Evolutionary conservation across 2,329 filamentous ascomycete species (phyloP).

Genomic region (Apiospora marii): DNA sequence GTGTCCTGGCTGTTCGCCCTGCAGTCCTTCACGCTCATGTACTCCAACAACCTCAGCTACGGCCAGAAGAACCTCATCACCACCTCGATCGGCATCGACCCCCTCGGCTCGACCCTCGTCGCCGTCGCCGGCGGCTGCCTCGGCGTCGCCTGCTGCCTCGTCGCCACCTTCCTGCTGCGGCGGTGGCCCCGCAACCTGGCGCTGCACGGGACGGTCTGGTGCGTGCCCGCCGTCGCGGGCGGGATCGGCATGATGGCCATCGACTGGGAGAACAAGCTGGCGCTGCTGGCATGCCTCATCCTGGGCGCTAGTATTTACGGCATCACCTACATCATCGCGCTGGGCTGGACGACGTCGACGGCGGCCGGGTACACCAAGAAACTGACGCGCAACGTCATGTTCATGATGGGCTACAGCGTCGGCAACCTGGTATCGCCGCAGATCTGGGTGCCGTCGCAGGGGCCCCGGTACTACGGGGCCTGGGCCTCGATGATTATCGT

Average conservation of each 20-base stretch:
- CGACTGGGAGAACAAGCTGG: constrained; percentile 40
- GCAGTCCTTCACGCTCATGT: constrained; percentile 44
- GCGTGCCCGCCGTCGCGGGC: constrained; percentile 39
- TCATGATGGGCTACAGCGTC: constrained; percentile 40
- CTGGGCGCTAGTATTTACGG: constrained; percentile 42
- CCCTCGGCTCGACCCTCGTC: constrained; percentile 49
- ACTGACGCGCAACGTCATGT: constrained; percentile 42
- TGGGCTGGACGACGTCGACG: constrained; percentile 48
- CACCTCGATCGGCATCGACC: constrained; percentile 44
- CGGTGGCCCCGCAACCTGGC: constrained; percentile 43
- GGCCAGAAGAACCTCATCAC: constrained; percentile 49
- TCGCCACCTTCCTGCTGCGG: constrained; percentile 41
- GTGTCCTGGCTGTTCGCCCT: constrained; percentile 35
- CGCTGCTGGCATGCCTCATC: constrained; percentile 42
- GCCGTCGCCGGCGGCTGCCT: constrained; percentile 47
- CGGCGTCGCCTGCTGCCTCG: constrained; percentile 42
- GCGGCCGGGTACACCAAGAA: constrained; percentile 43
- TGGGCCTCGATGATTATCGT: constrained; percentile 43
- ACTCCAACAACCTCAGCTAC: constrained; percentile 49
- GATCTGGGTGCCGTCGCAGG: constrained; percentile 39
- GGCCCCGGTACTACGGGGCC: constrained; percentile 43
- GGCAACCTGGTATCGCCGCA: constrained; percentile 42
- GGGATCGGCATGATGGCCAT: constrained; percentile 44
- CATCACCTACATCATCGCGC: constrained; percentile 46
- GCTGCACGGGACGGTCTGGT: constrained; percentile 41